Conservation (phyloP, 495 filamentous ascomycete genomes). For the Penicillium goetzii region DNA sequence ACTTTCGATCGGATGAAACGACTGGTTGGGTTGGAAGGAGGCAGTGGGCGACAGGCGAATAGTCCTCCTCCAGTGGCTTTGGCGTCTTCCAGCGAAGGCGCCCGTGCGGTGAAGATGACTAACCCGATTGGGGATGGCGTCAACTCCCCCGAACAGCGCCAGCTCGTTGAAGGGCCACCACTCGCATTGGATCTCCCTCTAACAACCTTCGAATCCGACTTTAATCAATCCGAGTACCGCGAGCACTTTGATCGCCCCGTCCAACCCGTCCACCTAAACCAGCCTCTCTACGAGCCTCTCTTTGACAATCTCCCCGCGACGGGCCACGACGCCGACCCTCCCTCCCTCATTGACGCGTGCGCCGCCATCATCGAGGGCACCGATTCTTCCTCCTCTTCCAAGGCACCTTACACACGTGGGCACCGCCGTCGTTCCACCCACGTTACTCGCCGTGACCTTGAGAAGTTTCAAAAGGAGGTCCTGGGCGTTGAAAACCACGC, state of each 20-base stretch:
- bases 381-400: conserved; percentile 39
- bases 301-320: not conserved
- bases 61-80: not conserved
- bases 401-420: conserved; percentile 48
- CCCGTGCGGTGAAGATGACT: conserved; percentile 9
- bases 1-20: conserved; percentile 29
- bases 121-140: conserved; percentile 26
- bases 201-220: not conserved
- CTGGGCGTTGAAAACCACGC: conserved; percentile 42
- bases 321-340: conserved; percentile 18
- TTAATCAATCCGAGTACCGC: not conserved
- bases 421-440: conserved; percentile 53
- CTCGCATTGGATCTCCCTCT: conserved; percentile 5
- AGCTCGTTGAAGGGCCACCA: conserved; percentile 3
- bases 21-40: conserved; percentile 23
- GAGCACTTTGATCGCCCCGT: not conserved
- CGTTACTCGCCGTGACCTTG: conserved; percentile 50
- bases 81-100: not conserved
- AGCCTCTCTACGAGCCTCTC: not conserved
- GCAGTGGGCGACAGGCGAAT: not conserved
- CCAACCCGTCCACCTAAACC: not conserved
- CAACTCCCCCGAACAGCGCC: conserved; percentile 8
- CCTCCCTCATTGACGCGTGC: conserved; percentile 16
- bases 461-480: conserved; percentile 49
- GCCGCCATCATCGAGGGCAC: conserved; percentile 46